Evolutionary conservation across 1,284 basidiomycete genomes (phyloP), one percentile per base, ranked within the genome.

Genomic region (Moesziomyces sp.): DNA sequence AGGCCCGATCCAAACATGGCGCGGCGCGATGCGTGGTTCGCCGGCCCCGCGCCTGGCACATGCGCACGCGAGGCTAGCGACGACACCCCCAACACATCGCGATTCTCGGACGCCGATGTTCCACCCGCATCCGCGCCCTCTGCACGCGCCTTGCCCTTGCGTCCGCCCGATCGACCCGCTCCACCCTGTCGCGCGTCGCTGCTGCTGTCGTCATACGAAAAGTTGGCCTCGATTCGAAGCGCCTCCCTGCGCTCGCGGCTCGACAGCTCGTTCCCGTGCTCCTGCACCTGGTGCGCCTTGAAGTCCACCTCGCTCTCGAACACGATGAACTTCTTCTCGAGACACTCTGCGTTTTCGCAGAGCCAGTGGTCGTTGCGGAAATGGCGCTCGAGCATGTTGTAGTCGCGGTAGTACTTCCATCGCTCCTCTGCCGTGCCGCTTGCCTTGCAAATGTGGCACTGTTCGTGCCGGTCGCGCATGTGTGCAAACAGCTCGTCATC

Each of bases 401-500:
- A 83, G 61, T 82, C 74, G 1, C 58, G 21, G 56, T 76, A 83
- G 56, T 82, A 83, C 35, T 70, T 74, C 73, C 73, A 81, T 24
- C 80, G 54, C 50, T 80, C 81, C 16, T 77, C 77, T 35, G 79
- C 81, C 48, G 51, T 63, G 10, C 79, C 75, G 6, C 59, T 46
- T 0, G 72, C 66, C 56, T 83, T 81, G 85, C 97, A 99, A 30
- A 99, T 86, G 80, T 97, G 97, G 84, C 97, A 99, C 82, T 99
- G 95, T 84, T 99, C 96, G 86, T 99, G 96, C 49, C 87, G 87
- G 81, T 95, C 91, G 47, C 95, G 89, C 91, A 97, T 94, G 85
- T 99, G 97, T 42, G 90, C 87, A 83, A 91, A 97, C n/a, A 98
- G 86, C 82, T 96, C 94, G 80, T 99, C 96, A 63, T 92, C 91